phyloP scores from a whole-genome alignment of 345 rosid species.

The Ceriops tagal region DNA sequence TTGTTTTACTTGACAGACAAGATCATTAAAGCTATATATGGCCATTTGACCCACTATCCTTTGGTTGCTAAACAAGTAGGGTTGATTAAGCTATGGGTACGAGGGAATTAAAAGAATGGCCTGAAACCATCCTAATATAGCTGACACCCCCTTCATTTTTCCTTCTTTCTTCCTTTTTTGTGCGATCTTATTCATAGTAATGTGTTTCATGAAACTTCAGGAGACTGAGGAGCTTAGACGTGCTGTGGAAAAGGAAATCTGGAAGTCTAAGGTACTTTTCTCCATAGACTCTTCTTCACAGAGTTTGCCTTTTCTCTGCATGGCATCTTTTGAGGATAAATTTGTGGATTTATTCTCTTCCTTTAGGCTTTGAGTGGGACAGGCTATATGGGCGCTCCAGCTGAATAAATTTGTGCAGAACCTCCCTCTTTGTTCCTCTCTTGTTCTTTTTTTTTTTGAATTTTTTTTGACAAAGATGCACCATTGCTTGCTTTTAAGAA shows the following conservation, averaged over 20 bases:
- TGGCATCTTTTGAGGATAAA: constrained; percentile 8
- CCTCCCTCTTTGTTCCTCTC: constrained; percentile 18
- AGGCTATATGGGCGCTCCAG: background rate
- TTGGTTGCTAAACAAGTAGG: background rate
- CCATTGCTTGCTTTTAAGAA: no score
- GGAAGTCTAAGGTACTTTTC: constrained; percentile 67
- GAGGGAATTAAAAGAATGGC: constrained; percentile 4
- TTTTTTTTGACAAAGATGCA: background rate
- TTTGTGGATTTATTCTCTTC: constrained; percentile 7
- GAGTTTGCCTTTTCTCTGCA: background rate
- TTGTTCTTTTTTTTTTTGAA: background rate
- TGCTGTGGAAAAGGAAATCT: constrained; percentile 64
- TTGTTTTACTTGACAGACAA: no score
- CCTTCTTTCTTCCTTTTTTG: background rate
- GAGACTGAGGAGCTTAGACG: constrained; percentile 68
- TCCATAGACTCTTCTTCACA: background rate
- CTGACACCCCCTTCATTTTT: background rate
- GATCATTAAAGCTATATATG: background rate
- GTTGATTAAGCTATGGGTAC: background rate
- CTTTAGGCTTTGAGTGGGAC: background rate
- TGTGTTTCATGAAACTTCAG: constrained; percentile 36
- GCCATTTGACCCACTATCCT: background rate
- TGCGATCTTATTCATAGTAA: constrained; percentile 2
- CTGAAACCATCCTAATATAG: background rate
- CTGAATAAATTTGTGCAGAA: constrained; percentile 6